A percentile compares a stretch with the other conserved stretches of the same genome.
Evolutionary conservation across 495 filamentous ascomycete species (phyloP).

Genomic region (Trichoderma asperelloides): DNA sequence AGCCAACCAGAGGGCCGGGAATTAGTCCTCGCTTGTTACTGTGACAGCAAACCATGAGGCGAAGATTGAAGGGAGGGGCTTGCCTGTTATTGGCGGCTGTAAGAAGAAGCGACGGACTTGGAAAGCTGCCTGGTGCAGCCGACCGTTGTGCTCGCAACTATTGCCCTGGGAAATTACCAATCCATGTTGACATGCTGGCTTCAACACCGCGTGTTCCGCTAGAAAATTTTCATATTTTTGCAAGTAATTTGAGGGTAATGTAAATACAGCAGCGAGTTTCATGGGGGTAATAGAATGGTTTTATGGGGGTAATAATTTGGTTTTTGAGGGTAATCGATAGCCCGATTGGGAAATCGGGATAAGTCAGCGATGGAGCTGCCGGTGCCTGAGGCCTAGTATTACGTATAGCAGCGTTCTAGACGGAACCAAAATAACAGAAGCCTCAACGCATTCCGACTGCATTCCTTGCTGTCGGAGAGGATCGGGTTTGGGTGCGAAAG

Average conservation of each 20-base stretch:
- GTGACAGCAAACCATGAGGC: slow-evolving; percentile 4
- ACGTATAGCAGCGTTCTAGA: background rate
- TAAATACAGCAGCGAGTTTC: background rate
- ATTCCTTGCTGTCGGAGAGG: background rate
- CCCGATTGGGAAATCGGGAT: background rate
- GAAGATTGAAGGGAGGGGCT: background rate
- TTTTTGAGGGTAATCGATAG: slow-evolving; percentile 8
- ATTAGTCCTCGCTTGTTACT: background rate
- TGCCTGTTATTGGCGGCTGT: background rate
- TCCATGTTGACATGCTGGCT: background rate
- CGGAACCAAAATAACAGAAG: background rate
- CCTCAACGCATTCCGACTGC: background rate
- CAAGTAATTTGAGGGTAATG: slow-evolving; percentile 4
- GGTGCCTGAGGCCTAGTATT: background rate
- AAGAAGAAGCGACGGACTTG: slow-evolving; percentile 6
- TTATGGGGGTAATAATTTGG: slow-evolving; percentile 3
- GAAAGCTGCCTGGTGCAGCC: background rate
- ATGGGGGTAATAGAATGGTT: slow-evolving; percentile 2
- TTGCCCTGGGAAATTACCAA: background rate
- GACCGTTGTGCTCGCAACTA: background rate
- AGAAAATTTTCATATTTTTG: background rate
- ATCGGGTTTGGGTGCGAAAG: background rate
- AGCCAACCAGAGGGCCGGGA: slow-evolving; percentile 5
- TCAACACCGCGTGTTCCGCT: background rate
- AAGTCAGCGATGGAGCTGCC: background rate